A percentile compares a stretch with the other conserved stretches of the same genome.
Conservation (phyloP, 2,329 filamentous ascomycete species). For the Chaetomiaceae sp. region DNA sequence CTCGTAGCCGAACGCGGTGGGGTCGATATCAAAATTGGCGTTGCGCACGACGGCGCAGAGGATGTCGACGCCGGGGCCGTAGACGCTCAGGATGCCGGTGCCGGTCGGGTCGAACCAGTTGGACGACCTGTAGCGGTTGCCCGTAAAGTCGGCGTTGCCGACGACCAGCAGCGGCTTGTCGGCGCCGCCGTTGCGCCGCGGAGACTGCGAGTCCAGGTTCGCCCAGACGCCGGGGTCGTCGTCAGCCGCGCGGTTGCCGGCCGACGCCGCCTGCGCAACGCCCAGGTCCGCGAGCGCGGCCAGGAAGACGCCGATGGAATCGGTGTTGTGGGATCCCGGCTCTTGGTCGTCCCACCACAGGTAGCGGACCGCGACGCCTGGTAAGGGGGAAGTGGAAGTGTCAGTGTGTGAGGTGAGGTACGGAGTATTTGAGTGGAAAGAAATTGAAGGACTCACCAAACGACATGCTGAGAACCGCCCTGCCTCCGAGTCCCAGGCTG, state of each 20-base stretch:
- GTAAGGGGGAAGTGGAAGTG: too few species aligned
- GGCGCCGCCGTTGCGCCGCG: constrained; percentile 1
- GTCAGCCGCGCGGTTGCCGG: background rate
- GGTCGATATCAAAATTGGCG: too few species aligned
- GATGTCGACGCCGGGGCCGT: background rate
- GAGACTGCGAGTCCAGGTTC: background rate
- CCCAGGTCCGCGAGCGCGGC: background rate
- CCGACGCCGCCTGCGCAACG: background rate
- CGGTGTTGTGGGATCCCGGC: background rate
- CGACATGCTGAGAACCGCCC: background rate
- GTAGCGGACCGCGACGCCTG: background rate
- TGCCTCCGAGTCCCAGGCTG: background rate
- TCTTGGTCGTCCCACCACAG: background rate
- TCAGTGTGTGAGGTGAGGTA: background rate
- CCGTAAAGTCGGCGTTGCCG: background rate
- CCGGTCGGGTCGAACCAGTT: background rate
- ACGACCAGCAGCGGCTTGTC: background rate
- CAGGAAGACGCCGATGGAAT: background rate
- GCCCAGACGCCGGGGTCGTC: background rate
- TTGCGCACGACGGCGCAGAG: constrained; percentile 3
- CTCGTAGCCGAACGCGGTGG: background rate
- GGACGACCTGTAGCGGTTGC: background rate
- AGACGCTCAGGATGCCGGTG: background rate
- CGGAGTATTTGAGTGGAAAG: background rate
- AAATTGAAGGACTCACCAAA: background rate